Base-by-base conservation (phyloP, 2,329 filamentous ascomycete species). In the Emmonsiellopsis sp. region DNA sequence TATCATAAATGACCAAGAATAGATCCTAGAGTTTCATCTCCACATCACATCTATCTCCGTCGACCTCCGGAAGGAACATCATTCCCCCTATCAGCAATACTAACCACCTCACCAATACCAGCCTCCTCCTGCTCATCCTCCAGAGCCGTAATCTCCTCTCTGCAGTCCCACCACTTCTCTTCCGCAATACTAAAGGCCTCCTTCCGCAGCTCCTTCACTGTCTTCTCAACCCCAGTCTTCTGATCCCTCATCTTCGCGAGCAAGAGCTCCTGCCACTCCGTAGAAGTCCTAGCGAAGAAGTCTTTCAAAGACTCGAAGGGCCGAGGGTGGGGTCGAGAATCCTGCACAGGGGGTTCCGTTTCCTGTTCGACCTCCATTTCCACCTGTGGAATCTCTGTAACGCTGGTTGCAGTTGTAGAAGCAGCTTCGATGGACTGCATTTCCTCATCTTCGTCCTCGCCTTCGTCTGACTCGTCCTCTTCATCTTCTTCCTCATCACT, bases 101-200 rank as follows among this genome's bases (percentile, higher is more conserved):
- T 93, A 52, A 97, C 88, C 43, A 97, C 88, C 74, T 97, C 93
- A 13, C 90, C 88, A 68, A 97, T 96, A 8, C 93, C 91, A 36
- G 90, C 88, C 48, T 87, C 91, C 71, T 96, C 92, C 74, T 97
- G 90, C 74, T 96, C 92, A 71, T 96, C 92, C 71, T 98, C 93
- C 64, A 97, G 71, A 6, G 83, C 86, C 52, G 85, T 86, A 60
- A 98, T 87, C 73, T 97, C 92, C 74, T 98, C 93, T 62, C 93
- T 81, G 66, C 86, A 90, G 76, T 96, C 93, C 93, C 93, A 98
- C 93, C 93, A 98, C 69, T 95, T 95, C 73, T 91, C 87, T 71
- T 98, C 93, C 42, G 91, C 91, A 58, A 89, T 79, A 65, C 89
- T 86, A 68, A 96, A 98, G 1, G 90, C 93, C 66, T 83, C 84